Conservation (phyloP, 768 basidiomycete species). For the Tubosaeta sp. region DNA sequence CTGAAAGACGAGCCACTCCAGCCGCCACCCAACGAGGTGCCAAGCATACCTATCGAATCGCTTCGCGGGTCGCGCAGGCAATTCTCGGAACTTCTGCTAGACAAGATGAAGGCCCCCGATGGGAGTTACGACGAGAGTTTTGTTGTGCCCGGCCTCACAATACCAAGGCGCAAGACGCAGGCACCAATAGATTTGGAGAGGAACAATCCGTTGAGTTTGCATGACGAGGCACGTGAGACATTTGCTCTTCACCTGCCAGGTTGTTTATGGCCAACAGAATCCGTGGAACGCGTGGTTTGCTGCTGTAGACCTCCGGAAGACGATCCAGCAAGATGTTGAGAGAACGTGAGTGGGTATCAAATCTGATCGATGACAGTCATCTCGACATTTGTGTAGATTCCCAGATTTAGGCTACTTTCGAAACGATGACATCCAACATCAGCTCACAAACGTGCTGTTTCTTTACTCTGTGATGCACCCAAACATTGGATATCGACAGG, state of each 20-base stretch:
- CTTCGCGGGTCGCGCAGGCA: slow-evolving; percentile 48
- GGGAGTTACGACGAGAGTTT: slow-evolving; percentile 75
- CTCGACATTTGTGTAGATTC: slow-evolving; percentile 53
- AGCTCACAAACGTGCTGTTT: slow-evolving; percentile 85
- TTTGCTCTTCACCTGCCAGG: neutral
- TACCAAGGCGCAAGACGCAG: slow-evolving; percentile 29
- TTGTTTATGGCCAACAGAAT: slow-evolving; percentile 47
- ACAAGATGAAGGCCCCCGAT: slow-evolving; percentile 81
- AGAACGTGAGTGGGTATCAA: slow-evolving; percentile 66
- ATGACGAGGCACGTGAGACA: slow-evolving; percentile 53
- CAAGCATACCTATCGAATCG: slow-evolving; percentile 35
- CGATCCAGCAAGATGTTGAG: slow-evolving; percentile 91
- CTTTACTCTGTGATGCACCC: slow-evolving; percentile 76
- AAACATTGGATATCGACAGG: slow-evolving; percentile 90
- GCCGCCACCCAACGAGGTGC: slow-evolving; percentile 37
- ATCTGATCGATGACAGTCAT: slow-evolving; percentile 1
- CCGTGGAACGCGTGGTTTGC: slow-evolving; percentile 96
- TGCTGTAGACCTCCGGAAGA: slow-evolving; percentile 82
- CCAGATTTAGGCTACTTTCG: slow-evolving; percentile 96
- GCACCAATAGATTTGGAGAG: slow-evolving; percentile 49
- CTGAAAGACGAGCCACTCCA: slow-evolving; percentile 62
- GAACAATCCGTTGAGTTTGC: slow-evolving; percentile 80
- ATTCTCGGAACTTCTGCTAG: slow-evolving; percentile 55
- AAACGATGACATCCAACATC: slow-evolving; percentile 63
- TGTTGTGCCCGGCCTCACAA: slow-evolving; percentile 46